Base-by-base conservation (phyloP, 2,329 filamentous ascomycete genomes). In the Didymella glomerata region DNA sequence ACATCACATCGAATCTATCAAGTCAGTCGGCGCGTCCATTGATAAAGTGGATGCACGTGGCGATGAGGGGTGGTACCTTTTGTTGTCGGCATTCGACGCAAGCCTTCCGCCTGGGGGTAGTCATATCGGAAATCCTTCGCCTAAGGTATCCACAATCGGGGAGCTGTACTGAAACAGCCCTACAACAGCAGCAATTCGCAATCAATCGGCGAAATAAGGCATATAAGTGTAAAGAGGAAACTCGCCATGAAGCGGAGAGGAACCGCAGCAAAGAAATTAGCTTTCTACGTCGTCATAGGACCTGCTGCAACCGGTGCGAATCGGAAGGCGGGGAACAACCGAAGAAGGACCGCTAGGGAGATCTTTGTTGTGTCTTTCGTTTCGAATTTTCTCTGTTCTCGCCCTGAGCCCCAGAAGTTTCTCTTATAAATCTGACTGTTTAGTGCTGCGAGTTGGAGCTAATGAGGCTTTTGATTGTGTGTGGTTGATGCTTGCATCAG, bases 31-130 rank as follows among this genome's bases (percentile, higher is more conserved):
- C 25, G 22, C 42, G 16, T 46, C 28, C 51, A 28, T 57, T 45
- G 32, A 48, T 25, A 45, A 16, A 41, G 44, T 61, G 42, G 30
- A 24, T 30, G 27, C 24, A 46, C 22, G 52, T 54, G 38, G 44
- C 16, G 32, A 46, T 24, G 55, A 22, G 38, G 50, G 40, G 51
- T 40, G 10, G 45, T 73, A 75, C 74, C 69, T 76, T 76, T 66
- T 76, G 74, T 61, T 76, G 74, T 46, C 74, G 67, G 57, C 74
- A 76, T 58, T 76, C 74, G 28, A 76, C 73, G 62, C 74, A 76
- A 28, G 74, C 74, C 52, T 76, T 76, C 38, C 74, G 66, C 64
- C 74, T 65, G 38, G 73, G 73, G 51, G 71, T 74, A 40, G 73
- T 67, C 72, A 74, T 74, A 60, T 63, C 67, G 55, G 61, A 60